These are phyloP conservation scores for Amanita muscaria DNA, from an alignment of 768 basidiomycete species.

Conservation along the genomic window DNA sequence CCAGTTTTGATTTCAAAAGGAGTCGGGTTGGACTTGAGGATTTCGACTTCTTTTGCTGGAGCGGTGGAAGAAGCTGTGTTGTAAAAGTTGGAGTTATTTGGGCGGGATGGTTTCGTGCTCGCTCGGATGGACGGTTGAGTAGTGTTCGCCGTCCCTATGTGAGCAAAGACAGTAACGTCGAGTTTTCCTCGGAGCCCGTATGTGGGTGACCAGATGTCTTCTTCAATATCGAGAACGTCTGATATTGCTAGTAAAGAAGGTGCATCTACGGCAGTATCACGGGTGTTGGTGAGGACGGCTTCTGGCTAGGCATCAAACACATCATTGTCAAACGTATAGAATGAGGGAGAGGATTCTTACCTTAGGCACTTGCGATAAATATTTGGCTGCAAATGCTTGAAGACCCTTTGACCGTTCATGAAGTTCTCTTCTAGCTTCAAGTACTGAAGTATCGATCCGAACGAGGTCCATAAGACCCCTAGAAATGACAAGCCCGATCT, in stretches of 20 bases:
- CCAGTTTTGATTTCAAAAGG: conserved; percentile 99
- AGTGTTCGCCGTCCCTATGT: conserved; percentile 15
- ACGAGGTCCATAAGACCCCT: conserved; percentile 54
- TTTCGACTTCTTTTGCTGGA: neutral
- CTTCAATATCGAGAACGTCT: conserved; percentile 80
- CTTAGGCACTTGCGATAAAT: conserved; percentile 57
- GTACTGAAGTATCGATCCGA: conserved; percentile 46
- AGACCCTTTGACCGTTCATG: conserved; percentile 56
- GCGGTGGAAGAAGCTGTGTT: neutral
- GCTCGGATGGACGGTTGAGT: neutral
- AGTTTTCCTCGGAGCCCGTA: conserved; percentile 95
- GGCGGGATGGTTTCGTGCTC: conserved; percentile 11
- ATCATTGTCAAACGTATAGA: neutral
- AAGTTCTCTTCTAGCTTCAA: conserved; percentile 60
- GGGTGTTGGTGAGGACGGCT: conserved; percentile 62
- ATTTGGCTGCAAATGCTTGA: conserved; percentile 53
- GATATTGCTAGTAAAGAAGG: conserved; percentile 61
- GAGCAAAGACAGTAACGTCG: conserved; percentile 76
- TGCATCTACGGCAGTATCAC: conserved; percentile 37
- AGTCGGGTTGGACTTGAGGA: conserved; percentile 3
- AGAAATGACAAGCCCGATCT: conserved; percentile 47
- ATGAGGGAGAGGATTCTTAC: conserved; percentile 23
- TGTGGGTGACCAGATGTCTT: conserved; percentile 95
- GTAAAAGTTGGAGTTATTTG: conserved; percentile 41
- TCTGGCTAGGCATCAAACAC: conserved; percentile 33